Base-by-base conservation (phyloP, 495 filamentous ascomycete genomes). In the Penicillium malachiteum region DNA sequence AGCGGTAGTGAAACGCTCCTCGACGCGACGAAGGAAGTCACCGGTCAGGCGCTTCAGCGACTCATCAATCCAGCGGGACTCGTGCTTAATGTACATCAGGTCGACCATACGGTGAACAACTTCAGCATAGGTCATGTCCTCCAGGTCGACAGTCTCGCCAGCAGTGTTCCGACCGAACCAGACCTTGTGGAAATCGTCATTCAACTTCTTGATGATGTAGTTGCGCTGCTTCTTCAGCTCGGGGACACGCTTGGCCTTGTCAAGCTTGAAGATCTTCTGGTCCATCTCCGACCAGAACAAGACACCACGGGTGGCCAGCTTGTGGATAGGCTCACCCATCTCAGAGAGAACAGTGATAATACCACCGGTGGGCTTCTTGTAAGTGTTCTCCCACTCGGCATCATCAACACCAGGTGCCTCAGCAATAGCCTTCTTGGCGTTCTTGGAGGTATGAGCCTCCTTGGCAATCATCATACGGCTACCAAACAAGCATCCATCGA, bases 281-380 rank as follows among this genome's bases (percentile, higher is more conserved):
- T 98, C 94, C 90, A 98, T 95, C 71, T 98, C 94, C 52, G 91
- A 87, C 94, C 94, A 98, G 73, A 98, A 94, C 40, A 82, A 76
- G 31, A 98, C 92, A 78, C 94, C 94, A 41, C 94, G 84, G 21
- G 94, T 98, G 18, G 94, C 94, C 54, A 98, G 80, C 75, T 97
- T 97, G 78, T 98, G 94, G 57, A 98, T 98, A 9, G 94, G 94
- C 77, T 98, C 94, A 37, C 94, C 94, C 94, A 98, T 98, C 70
- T 98, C 94, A 5, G 94, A 98, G 52, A 90, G 79, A 39, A 98
- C 93, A n/a, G 94, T 97, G 63, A 98, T 90, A 31, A 98, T 87
- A 64, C 94, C 94, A 65, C 94, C 94, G 42, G 91, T 88, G 38
- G 90, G 75, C 4, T 90, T 87, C 71, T 94, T 93, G 80, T 97